A percentile compares a stretch with the other conserved stretches of the same genome.
Conservation (phyloP, 225 moss, liverwort and hornwort genomes). For the Neckera pumila region DNA sequence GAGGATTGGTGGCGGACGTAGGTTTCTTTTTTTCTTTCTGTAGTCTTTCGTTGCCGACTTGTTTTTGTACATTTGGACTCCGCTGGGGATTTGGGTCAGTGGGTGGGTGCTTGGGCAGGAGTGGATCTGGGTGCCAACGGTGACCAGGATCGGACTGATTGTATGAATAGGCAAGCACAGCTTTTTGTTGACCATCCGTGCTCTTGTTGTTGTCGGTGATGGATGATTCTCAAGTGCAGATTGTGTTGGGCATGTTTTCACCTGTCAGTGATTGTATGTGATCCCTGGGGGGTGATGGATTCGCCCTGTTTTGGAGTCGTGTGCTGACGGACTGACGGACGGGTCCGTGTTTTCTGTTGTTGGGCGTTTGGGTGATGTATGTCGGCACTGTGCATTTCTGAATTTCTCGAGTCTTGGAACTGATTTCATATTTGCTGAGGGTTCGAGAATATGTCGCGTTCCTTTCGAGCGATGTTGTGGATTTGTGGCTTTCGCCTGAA, state of each 20-base stretch:
- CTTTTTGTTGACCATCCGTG: constrained; percentile 21
- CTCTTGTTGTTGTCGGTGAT: background rate
- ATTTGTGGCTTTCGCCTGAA: background rate
- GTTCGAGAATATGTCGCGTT: background rate
- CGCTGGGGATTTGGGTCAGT: constrained; percentile 43
- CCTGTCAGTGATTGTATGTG: background rate
- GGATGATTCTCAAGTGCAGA: background rate
- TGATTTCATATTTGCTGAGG: background rate
- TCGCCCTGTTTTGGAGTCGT: background rate
- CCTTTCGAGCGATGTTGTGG: background rate
- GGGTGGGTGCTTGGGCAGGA: constrained; percentile 47
- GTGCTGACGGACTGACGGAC: background rate
- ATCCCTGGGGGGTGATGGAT: background rate
- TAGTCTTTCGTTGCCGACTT: constrained; percentile 44
- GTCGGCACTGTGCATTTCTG: background rate
- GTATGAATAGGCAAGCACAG: constrained; percentile 45
- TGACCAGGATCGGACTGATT: constrained; percentile 61
- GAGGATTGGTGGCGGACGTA: constrained; percentile 5
- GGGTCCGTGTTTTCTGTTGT: background rate
- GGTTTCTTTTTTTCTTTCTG: background rate
- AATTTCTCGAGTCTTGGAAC: background rate
- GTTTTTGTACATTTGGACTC: constrained; percentile 87
- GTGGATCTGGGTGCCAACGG: constrained; percentile 37
- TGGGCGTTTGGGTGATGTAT: background rate
- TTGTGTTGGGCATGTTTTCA: background rate